A percentile compares a stretch with the other conserved stretches of the same genome.
Evolutionary conservation across 2,329 filamentous ascomycete species (phyloP).

Genomic region (Colletotrichum neosansevieriae): DNA sequence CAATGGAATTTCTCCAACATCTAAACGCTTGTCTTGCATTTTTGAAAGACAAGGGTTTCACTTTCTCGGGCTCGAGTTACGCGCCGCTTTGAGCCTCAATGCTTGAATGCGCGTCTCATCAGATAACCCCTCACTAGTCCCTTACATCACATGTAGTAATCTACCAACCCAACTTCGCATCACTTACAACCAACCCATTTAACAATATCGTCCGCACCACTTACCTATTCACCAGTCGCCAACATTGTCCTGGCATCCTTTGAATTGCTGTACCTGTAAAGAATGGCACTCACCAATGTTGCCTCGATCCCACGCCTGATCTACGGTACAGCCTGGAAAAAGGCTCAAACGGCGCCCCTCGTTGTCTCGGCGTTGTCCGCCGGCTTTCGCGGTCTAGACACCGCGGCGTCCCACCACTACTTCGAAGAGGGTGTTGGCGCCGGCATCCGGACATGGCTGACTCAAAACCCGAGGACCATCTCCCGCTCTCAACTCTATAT

Average conservation of each 20-base stretch:
- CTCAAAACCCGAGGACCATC: slow-evolving; percentile 23
- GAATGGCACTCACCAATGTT: slow-evolving; percentile 13
- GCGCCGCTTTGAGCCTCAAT: slow-evolving; percentile 20
- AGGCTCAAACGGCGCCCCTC: slow-evolving; percentile 72
- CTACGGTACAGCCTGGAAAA: slow-evolving; percentile 92
- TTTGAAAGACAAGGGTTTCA: neutral
- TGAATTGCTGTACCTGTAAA: neutral
- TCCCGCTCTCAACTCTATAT: slow-evolving; percentile 58
- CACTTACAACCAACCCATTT: neutral
- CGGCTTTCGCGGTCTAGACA: slow-evolving; percentile 82
- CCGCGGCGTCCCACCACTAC: slow-evolving; percentile 83
- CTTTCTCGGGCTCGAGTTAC: neutral
- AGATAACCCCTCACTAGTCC: neutral
- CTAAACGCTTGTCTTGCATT: neutral
- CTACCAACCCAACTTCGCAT: neutral
- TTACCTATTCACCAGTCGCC: neutral
- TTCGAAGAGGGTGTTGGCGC: slow-evolving; percentile 77
- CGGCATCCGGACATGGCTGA: slow-evolving; percentile 63
- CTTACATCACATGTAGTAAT: neutral
- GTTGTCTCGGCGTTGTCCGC: slow-evolving; percentile 75
- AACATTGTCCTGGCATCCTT: too few relatives aligned
- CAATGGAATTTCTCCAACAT: neutral
- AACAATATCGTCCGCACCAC: neutral
- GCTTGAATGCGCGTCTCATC: slow-evolving; percentile 12
- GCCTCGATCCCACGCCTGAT: slow-evolving; percentile 65